phyloP scores from a whole-genome alignment of 2,329 filamentous ascomycete genomes.

The Penicillium expansum region DNA sequence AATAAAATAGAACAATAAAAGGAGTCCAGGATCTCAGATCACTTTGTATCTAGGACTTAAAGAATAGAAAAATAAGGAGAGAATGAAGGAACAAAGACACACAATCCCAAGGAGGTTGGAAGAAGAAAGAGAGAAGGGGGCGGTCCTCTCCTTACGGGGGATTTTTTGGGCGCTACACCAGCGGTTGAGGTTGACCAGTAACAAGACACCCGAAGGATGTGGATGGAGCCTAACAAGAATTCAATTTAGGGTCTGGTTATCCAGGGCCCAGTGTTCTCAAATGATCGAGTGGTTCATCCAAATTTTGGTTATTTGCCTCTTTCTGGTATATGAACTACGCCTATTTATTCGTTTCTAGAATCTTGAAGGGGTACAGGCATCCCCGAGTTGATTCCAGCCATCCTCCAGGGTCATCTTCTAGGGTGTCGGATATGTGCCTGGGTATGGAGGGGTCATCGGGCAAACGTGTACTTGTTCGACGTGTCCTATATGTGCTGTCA shows the following conservation, averaged over 20 bases:
- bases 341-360: background rate
- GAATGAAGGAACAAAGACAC: conserved; percentile 26
- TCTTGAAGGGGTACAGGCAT: background rate
- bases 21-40: conserved; percentile 34
- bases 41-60: conserved; percentile 14
- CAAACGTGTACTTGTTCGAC: background rate
- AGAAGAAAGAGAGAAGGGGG: conserved; percentile 15
- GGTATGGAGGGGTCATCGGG: conserved; percentile 6
- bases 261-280: conserved; percentile 1
- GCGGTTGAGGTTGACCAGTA: conserved; percentile 1
- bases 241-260: background rate
- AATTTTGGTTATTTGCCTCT: conserved; percentile 3
- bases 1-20: conserved; percentile 8
- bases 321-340: background rate
- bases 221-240: background rate
- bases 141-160: conserved; percentile 11
- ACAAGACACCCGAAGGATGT: conserved; percentile 4
- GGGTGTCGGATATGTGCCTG: conserved; percentile 3
- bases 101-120: conserved; percentile 19
- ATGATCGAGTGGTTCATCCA: conserved; percentile 9
- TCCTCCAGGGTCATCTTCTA: background rate
- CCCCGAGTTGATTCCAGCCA: background rate
- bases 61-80: conserved; percentile 19
- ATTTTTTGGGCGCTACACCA: conserved; percentile 13
- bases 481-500: conserved; percentile 1